A percentile compares a stretch with the other conserved stretches of the same genome.
These are phyloP conservation scores for Penicillium sp. DNA, from an alignment of 2,329 filamentous ascomycete species.

Conservation along the genomic window DNA sequence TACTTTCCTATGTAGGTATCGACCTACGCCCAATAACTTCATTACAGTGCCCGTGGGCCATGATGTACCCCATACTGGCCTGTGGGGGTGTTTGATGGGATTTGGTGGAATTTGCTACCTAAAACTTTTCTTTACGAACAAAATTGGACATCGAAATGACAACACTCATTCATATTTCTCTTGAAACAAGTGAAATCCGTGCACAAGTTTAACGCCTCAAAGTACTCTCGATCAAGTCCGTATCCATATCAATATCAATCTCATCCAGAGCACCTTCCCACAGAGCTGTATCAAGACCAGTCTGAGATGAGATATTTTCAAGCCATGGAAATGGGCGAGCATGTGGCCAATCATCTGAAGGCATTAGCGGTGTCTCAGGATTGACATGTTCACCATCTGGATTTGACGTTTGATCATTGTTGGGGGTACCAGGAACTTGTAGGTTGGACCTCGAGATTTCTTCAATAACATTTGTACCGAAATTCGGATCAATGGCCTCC, in stretches of 20 bases:
- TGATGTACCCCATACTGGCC: no score
- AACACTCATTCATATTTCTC: background rate
- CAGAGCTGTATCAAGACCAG: conserved; percentile 31
- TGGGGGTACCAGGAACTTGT: conserved; percentile 11
- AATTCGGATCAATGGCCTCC: conserved; percentile 22
- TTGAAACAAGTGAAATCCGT: background rate
- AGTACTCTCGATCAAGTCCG: conserved; percentile 35
- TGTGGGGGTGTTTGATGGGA: no score
- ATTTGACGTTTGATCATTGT: conserved; percentile 12
- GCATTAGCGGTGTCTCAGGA: background rate
- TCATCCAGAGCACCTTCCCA: conserved; percentile 40
- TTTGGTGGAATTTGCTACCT: no score
- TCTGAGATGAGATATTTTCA: conserved; percentile 31
- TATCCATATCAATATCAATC: conserved; percentile 39
- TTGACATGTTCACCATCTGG: conserved; percentile 1
- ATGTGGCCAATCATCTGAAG: conserved; percentile 15
- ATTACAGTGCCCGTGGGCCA: no score
- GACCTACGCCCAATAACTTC: no score
- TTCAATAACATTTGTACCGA: conserved; percentile 3
- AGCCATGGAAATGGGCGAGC: conserved; percentile 19
- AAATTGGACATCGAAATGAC: no score
- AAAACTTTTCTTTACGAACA: no score
- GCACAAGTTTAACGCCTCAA: conserved; percentile 16
- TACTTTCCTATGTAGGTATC: no score
- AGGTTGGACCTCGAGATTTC: background rate